These are phyloP conservation scores for Strigomonas galati DNA, from an alignment of 208 protist species.

Conservation along the genomic window DNA sequence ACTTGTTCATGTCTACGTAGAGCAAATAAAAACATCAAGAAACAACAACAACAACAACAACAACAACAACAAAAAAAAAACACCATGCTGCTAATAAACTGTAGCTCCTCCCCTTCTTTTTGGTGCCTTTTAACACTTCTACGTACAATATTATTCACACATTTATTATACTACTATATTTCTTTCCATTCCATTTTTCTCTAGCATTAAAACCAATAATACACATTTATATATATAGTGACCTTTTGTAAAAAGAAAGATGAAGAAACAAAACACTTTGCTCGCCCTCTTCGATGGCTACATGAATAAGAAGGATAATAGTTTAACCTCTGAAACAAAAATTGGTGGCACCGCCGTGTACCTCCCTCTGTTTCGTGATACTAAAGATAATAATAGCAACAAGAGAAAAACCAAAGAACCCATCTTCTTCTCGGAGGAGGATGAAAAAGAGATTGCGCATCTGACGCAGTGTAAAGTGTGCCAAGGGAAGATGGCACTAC, in stretches of 20 bases:
- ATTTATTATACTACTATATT: constrained; percentile 21
- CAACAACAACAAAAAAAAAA: too few species aligned
- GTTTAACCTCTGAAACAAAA: constrained; percentile 9
- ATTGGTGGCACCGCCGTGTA: constrained; percentile 2
- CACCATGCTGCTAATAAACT: too few species aligned
- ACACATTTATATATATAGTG: not conserved
- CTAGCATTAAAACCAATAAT: not conserved
- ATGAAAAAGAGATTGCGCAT: not conserved
- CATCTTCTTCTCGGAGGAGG: not conserved
- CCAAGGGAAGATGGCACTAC: constrained; percentile 58
- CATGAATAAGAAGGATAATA: constrained; percentile 3
- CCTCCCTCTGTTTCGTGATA: not conserved
- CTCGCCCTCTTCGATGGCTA: constrained; percentile 7
- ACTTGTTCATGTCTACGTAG: too few species aligned
- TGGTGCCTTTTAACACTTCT: constrained; percentile 11
- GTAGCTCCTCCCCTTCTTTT: not conserved
- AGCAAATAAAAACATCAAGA: too few species aligned
- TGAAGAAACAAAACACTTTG: constrained; percentile 1
- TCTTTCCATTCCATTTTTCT: not conserved
- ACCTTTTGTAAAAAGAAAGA: constrained; percentile 8
- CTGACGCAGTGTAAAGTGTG: constrained; percentile 50
- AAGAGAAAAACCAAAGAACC: not conserved
- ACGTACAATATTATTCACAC: constrained; percentile 13
- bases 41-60: too few species aligned
- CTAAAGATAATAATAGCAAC: constrained; percentile 18